Conservation (phyloP, 2,329 filamentous ascomycete species). For the Ilyonectria destructans region DNA sequence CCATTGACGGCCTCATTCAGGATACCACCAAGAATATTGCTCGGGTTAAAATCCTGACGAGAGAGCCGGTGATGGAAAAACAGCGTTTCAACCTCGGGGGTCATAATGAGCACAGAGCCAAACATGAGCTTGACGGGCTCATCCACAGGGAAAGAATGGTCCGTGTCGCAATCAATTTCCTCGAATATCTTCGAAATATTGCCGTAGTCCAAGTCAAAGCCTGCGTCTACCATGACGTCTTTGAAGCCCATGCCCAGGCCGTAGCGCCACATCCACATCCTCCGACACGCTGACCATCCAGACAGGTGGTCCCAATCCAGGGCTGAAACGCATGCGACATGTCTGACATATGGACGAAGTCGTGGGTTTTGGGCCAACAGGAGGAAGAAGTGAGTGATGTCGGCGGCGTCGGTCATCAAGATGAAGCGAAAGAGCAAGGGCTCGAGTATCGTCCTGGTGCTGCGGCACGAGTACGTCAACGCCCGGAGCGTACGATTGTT, state of each 20-base stretch:
- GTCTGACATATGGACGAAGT: constrained; percentile 18
- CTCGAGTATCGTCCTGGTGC: constrained; percentile 34
- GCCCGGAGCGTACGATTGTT: constrained; percentile 10
- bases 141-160: neutral
- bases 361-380: constrained; percentile 33
- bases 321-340: constrained; percentile 3
- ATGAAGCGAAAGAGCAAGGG: constrained; percentile 40
- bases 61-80: constrained; percentile 7
- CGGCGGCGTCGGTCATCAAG: constrained; percentile 14
- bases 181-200: neutral
- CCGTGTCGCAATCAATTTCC: neutral
- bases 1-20: neutral
- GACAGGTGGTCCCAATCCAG: constrained; percentile 5
- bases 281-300: neutral
- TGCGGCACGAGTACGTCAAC: constrained; percentile 36
- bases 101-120: constrained; percentile 20
- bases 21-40: constrained; percentile 1
- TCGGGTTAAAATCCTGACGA: neutral
- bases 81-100: neutral
- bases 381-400: constrained; percentile 36
- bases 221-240: constrained; percentile 3
- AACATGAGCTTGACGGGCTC: constrained; percentile 22
- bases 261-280: constrained; percentile 10
- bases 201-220: constrained; percentile 11
- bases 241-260: neutral